Conservation (phyloP, 2,329 filamentous ascomycete species). For the Scytalidium lignicola region DNA sequence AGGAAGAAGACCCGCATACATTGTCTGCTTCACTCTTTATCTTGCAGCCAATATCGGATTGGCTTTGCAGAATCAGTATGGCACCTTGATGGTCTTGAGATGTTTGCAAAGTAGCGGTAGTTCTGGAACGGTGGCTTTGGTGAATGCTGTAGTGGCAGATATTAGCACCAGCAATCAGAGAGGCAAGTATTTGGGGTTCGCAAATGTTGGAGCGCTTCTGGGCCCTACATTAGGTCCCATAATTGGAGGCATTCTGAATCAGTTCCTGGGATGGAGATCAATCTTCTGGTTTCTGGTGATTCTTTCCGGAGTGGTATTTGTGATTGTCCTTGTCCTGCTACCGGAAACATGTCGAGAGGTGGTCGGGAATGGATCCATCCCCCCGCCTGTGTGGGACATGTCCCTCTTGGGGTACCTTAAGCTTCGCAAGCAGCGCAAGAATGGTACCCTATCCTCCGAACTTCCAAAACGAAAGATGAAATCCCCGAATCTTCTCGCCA, state of each 20-base stretch:
- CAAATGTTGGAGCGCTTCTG: constrained; percentile 26
- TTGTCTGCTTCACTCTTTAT: constrained; percentile 46
- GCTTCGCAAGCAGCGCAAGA: constrained; percentile 2
- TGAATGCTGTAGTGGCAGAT: constrained; percentile 56
- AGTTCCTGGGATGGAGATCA: constrained; percentile 1
- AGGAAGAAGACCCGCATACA: constrained; percentile 47
- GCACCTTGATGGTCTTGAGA: constrained; percentile 46
- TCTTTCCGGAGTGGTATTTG: constrained; percentile 7
- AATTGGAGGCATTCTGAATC: background rate
- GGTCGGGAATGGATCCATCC: constrained; percentile 7
- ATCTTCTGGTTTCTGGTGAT: constrained; percentile 11
- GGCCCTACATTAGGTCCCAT: constrained; percentile 40
- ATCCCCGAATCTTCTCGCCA: background rate
- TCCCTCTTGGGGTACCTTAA: constrained; percentile 2
- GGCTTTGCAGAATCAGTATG: constrained; percentile 41
- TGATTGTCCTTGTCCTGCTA: constrained; percentile 9
- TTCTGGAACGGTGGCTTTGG: constrained; percentile 52
- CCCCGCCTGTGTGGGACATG: constrained; percentile 4
- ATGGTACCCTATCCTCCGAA: background rate
- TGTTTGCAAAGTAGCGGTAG: constrained; percentile 53
- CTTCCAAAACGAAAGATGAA: background rate
- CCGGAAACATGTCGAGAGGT: constrained; percentile 9
- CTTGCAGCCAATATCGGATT: constrained; percentile 48
- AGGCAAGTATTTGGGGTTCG: constrained; percentile 61
- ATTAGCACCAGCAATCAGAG: constrained; percentile 53